Percentiles rank a stretch among this genome's conserved stretches.
Evolutionary conservation across 139 green algal genomes (phyloP).

Genomic region (Picochlorum sp.): DNA sequence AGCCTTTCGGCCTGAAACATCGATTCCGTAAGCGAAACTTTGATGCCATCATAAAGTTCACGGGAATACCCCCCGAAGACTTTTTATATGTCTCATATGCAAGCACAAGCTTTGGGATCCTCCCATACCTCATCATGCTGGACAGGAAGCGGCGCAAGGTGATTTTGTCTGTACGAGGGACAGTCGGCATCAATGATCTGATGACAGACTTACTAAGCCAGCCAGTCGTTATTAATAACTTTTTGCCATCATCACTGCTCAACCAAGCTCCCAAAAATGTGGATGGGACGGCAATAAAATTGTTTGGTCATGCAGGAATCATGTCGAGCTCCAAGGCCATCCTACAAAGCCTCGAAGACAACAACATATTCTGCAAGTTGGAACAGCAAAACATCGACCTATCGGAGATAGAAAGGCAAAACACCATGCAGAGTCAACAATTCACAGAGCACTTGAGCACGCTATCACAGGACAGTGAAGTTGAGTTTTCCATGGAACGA

Average conservation of each 20-base stretch:
- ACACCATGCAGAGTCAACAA: background rate
- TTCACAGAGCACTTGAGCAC: background rate
- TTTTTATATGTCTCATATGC: background rate
- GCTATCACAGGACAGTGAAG: background rate
- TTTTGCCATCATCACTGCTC: constrained; percentile 5
- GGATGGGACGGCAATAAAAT: constrained; percentile 9
- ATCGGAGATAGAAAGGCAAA: background rate
- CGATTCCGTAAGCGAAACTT: background rate
- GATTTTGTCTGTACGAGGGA: constrained; percentile 27
- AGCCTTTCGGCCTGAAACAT: background rate
- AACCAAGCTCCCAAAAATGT: background rate
- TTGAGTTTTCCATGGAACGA: background rate
- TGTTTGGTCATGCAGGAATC: constrained; percentile 34
- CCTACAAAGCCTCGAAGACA: constrained; percentile 34
- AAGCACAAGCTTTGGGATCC: background rate
- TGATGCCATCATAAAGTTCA: background rate
- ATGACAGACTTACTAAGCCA: constrained; percentile 22
- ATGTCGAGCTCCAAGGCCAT: constrained; percentile 28
- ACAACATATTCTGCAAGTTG: constrained; percentile 22
- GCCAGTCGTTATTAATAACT: constrained; percentile 9
- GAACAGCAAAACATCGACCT: background rate
- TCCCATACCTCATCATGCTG: constrained; percentile 43
- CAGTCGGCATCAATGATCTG: constrained; percentile 17
- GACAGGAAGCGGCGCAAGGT: constrained; percentile 15
- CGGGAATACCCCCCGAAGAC: background rate